phyloP scores from a whole-genome alignment of 208 protist genomes.

The Acanthamoeba castellanii region DNA sequence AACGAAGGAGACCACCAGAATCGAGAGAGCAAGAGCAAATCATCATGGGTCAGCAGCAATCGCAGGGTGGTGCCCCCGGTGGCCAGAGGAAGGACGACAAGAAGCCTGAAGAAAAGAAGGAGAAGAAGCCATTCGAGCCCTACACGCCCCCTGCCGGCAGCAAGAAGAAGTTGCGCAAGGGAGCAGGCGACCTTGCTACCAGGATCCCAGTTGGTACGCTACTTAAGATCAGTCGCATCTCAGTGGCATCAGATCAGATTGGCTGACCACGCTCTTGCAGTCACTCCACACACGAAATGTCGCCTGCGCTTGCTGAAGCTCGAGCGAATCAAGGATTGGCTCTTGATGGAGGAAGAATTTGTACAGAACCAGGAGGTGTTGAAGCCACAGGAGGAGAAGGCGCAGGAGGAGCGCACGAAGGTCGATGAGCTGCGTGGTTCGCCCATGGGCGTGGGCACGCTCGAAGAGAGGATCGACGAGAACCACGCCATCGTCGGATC shows the following conservation, averaged over 20 bases:
- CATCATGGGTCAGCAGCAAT: slow-evolving; percentile 65
- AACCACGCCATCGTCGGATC: slow-evolving; percentile 99
- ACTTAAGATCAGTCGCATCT: not conserved
- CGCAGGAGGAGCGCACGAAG: slow-evolving; percentile 94
- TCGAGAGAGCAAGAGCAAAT: not conserved
- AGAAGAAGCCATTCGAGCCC: slow-evolving; percentile 52
- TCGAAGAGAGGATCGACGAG: slow-evolving; percentile 99
- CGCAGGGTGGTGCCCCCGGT: slow-evolving; percentile 47
- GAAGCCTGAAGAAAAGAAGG: slow-evolving; percentile 61
- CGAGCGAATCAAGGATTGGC: slow-evolving; percentile 99
- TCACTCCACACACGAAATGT: slow-evolving; percentile 97
- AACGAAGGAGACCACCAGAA: not conserved
- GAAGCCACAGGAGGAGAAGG: slow-evolving; percentile 93
- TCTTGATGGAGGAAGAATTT: slow-evolving; percentile 99
- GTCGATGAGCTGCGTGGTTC: slow-evolving; percentile 98
- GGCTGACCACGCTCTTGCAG: slow-evolving; percentile 68
- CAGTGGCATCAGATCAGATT: not conserved
- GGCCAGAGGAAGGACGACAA: slow-evolving; percentile 48
- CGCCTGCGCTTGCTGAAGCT: slow-evolving; percentile 98
- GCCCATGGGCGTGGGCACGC: slow-evolving; percentile 97
- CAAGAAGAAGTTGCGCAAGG: slow-evolving; percentile 56
- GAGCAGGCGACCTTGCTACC: not conserved
- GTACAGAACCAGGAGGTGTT: slow-evolving; percentile 95
- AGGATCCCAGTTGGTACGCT: slow-evolving; percentile 44
- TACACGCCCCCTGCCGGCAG: slow-evolving; percentile 34